phyloP scores from a whole-genome alignment of 495 filamentous ascomycete species.

The Hypoxylon trugodes region DNA sequence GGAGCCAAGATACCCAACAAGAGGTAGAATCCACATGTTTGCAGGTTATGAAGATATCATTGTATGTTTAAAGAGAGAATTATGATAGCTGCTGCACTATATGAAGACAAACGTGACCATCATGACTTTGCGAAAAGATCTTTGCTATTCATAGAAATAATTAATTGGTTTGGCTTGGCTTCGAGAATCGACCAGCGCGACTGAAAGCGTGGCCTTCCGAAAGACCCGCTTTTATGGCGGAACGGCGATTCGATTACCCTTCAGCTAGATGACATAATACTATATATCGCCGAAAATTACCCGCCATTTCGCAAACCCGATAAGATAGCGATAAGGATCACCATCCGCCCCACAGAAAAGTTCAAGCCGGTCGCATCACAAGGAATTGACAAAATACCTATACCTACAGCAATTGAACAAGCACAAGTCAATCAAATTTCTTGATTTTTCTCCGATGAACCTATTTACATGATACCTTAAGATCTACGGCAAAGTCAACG shows the following conservation, averaged over 20 bases:
- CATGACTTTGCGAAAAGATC: background rate
- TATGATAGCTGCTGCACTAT: conserved; percentile 11
- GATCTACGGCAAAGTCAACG: background rate
- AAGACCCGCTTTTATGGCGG: background rate
- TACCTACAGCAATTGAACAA: background rate
- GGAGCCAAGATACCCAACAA: conserved; percentile 88
- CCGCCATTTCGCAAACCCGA: background rate
- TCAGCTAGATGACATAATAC: too few species aligned
- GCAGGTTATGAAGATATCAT: conserved; percentile 24
- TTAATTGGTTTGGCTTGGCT: too few species aligned
- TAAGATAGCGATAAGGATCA: conserved; percentile 40
- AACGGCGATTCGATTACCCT: conserved; percentile 22
- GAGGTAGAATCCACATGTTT: conserved; percentile 89
- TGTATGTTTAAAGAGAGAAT: conserved; percentile 13
- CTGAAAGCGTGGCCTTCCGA: conserved; percentile 34
- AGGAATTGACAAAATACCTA: conserved; percentile 19
- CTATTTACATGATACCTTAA: background rate
- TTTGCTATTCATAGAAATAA: conserved; percentile 7
- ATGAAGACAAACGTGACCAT: conserved; percentile 11
- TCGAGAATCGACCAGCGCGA: background rate
- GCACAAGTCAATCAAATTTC: background rate
- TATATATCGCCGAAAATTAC: too few species aligned
- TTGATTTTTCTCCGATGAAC: background rate
- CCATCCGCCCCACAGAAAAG: conserved; percentile 26
- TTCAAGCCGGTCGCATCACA: conserved; percentile 5